These are phyloP conservation scores for Achaetomium macrosporum DNA, from an alignment of 2,329 filamentous ascomycete species.

Conservation along the genomic window DNA sequence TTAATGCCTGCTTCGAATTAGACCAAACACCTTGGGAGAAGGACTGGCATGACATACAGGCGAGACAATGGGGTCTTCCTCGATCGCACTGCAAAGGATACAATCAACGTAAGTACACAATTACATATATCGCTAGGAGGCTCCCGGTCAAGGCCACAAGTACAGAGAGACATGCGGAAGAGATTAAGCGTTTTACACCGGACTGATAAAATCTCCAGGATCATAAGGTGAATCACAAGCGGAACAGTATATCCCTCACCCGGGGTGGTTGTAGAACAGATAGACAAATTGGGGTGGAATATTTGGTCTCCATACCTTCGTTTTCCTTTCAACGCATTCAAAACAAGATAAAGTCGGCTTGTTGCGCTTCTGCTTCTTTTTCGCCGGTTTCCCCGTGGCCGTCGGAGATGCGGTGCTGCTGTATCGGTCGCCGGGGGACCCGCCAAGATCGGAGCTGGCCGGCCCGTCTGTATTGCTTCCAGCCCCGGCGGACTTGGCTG, in stretches of 20 bases:
- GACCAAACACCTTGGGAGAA: slow-evolving; percentile 7
- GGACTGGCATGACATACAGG: slow-evolving; percentile 43
- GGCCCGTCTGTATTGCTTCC: slow-evolving; percentile 2
- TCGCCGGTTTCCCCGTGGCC: slow-evolving; percentile 33
- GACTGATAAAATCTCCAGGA: too few species aligned
- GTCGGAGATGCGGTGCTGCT: slow-evolving; percentile 25
- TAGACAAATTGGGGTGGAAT: slow-evolving; percentile 16
- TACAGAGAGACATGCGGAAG: background rate
- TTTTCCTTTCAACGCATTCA: slow-evolving; percentile 77
- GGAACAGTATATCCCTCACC: too few species aligned
- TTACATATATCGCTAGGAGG: background rate
- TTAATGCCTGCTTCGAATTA: slow-evolving; percentile 55
- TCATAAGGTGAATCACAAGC: too few species aligned
- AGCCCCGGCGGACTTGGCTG: slow-evolving; percentile 1
- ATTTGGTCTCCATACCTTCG: slow-evolving; percentile 51
- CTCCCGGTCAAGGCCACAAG: background rate
- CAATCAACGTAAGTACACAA: slow-evolving; percentile 2
- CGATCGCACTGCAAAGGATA: slow-evolving; percentile 58
- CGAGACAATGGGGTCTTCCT: slow-evolving; percentile 61
- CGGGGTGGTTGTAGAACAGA: background rate
- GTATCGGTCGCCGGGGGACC: slow-evolving; percentile 18
- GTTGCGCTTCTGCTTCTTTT: slow-evolving; percentile 76
- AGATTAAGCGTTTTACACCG: background rate
- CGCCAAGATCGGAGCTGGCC: slow-evolving; percentile 15
- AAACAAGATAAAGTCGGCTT: slow-evolving; percentile 75